Conservation (phyloP, 805 yeast species). For the Wickerhamomyces alni region DNA sequence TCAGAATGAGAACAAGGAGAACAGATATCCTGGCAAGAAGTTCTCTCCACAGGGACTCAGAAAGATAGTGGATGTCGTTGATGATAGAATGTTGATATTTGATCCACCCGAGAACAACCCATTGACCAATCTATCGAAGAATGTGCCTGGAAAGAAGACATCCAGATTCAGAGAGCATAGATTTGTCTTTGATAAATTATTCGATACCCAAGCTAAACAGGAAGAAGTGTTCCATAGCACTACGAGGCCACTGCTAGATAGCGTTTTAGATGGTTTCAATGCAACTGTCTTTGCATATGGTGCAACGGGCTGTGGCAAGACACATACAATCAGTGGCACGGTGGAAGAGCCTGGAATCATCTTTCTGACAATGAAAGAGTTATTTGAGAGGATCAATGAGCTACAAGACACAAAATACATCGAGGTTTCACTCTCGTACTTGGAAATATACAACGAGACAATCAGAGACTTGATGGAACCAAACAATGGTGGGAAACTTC, state of each 20-base stretch:
- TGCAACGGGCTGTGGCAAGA: constrained; percentile 97
- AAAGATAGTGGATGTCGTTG: constrained; percentile 72
- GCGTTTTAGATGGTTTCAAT: constrained; percentile 78
- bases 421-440: constrained; percentile 62
- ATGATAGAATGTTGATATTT: constrained; percentile 78
- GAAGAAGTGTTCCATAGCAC: constrained; percentile 61
- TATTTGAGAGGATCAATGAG: constrained; percentile 56
- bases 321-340: constrained; percentile 82
- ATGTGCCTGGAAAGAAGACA: constrained; percentile 28
- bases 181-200: constrained; percentile 76
- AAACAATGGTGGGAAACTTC: constrained; percentile 35
- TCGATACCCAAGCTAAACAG: constrained; percentile 62
- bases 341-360: constrained; percentile 73
- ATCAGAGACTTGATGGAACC: constrained; percentile 75
- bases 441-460: constrained; percentile 89
- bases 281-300: constrained; percentile 95
- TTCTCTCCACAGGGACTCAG: constrained; percentile 48
- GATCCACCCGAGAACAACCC: constrained; percentile 80
- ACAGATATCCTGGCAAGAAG: constrained; percentile 10
- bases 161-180: constrained; percentile 63
- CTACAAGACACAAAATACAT: constrained; percentile 47
- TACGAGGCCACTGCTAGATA: constrained; percentile 64
- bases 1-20: constrained; percentile 14
- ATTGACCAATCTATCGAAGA: constrained; percentile 24
- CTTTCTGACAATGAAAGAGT: constrained; percentile 68